These are phyloP conservation scores for Tolypocladium pustulatum DNA, from an alignment of 2,329 filamentous ascomycete genomes.

Conservation along the genomic window DNA sequence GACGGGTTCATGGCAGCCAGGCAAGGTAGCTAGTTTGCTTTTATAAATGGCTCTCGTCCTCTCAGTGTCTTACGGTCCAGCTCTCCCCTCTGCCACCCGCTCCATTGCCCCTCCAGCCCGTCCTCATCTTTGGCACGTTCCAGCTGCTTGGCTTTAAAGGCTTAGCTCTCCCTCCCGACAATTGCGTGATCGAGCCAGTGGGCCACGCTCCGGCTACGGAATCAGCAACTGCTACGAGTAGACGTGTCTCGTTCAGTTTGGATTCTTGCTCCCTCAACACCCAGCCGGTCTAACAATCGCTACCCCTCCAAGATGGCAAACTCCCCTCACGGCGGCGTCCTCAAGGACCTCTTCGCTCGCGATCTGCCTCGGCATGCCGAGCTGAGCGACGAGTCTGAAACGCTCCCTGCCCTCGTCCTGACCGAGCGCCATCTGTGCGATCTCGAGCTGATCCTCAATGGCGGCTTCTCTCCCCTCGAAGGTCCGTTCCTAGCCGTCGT, in stretches of 20 bases:
- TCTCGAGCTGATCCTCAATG: slow-evolving; percentile 92
- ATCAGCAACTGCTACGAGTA: neutral
- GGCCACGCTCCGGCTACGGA: slow-evolving; percentile 3
- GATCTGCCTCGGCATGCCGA: slow-evolving; percentile 75
- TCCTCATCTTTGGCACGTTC: slow-evolving; percentile 4
- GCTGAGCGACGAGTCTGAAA: slow-evolving; percentile 77
- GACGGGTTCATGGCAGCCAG: neutral
- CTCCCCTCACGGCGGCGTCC: slow-evolving; percentile 77
- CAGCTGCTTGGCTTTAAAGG: neutral
- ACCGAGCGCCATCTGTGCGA: slow-evolving; percentile 95
- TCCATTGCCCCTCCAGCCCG: neutral
- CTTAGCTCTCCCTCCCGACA: slow-evolving; percentile 14
- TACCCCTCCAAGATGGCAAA: slow-evolving; percentile 44
- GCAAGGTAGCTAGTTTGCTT: too few species aligned
- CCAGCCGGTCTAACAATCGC: slow-evolving; percentile 2
- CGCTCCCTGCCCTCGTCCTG: slow-evolving; percentile 71
- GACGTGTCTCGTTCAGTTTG: neutral
- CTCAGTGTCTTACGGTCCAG: neutral
- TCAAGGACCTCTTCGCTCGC: slow-evolving; percentile 95
- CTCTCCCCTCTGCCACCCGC: neutral
- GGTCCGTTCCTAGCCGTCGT: slow-evolving; percentile 43
- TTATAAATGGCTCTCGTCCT: neutral
- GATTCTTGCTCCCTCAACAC: neutral
- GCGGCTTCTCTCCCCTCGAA: slow-evolving; percentile 95
- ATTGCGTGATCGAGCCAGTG: slow-evolving; percentile 18